Base-by-base conservation (phyloP, 306 rosid species). In the Vicia faba region DNA sequence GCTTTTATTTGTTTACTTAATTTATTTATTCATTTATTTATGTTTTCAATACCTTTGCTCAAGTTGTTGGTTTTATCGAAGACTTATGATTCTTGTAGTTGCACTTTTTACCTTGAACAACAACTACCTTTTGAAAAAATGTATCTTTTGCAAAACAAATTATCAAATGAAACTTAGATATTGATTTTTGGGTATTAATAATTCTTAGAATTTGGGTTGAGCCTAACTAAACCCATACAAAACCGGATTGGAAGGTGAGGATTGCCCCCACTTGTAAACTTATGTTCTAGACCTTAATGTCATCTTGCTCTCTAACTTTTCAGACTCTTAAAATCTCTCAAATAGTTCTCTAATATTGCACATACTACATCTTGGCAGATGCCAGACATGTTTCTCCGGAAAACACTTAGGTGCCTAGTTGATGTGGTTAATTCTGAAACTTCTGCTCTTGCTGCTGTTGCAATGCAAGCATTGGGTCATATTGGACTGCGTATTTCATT, bases 391-490 rank as follows among this genome's bases (percentile, higher is more conserved):
- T 64, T 83, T 79, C 82, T 86, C 61, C 89, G 75, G 80, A 68
- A 61, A 73, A 82, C 77, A 35, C 83, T 89, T 14, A 81, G 80
- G 78, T 87, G 89, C 76, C 86, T 92, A 74, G 91, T 88, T 75
- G 93, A 87, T 65, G 80, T 86, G 72, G 93, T 88, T 78, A 84
- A 62, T 59, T 83, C 89, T 59, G 98, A 92, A 81, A 84, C 86
- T 59, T 85, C 96, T 12, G 74, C 84, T 38, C 73, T 92, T 44
- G 91, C 96, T 66, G 84, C 96, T 59, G 87, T 88, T 68, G 96
- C 96, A 43, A 83, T 89, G 91, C 96, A 92, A 82, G 98, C 96
- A 16, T 68, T 92, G 19, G 98, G 98, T 71, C 98, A 92, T 79
- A 83, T 92, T 76, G 98, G 96, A 66, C 74, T 92, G 74, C 81